Evolutionary conservation across 192 early-diverging fungal genomes (phyloP).

Genomic region (Dissophora ornata): DNA sequence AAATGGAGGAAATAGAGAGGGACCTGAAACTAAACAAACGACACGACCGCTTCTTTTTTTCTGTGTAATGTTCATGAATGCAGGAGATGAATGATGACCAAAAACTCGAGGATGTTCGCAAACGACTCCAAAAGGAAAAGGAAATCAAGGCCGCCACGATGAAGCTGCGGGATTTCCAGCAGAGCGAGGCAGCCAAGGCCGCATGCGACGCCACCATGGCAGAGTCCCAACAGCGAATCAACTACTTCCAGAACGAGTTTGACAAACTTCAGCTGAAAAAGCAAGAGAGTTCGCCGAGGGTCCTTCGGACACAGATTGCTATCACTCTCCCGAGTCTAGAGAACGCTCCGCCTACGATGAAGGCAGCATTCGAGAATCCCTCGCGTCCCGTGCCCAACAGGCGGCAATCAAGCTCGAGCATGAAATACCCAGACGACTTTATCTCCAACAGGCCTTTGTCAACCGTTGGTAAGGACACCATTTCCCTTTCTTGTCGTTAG

Average conservation of each 20-base stretch:
- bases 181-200: conserved; percentile 54
- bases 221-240: conserved; percentile 74
- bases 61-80: too few species aligned
- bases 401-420: conserved; percentile 33
- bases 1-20: too few species aligned
- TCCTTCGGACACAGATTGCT: conserved; percentile 23
- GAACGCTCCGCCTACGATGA: conserved; percentile 35
- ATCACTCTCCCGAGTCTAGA: conserved; percentile 37
- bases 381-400: conserved; percentile 8
- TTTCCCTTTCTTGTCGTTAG: not conserved
- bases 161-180: conserved; percentile 47
- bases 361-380: conserved; percentile 18
- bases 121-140: conserved; percentile 54
- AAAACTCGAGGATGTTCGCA: conserved; percentile 45
- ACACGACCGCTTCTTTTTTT: too few species aligned
- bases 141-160: conserved; percentile 51
- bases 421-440: conserved; percentile 51
- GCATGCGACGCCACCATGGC: conserved; percentile 80
- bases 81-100: conserved; percentile 51
- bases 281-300: conserved; percentile 23
- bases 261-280: conserved; percentile 63
- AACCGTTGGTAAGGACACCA: conserved; percentile 31
- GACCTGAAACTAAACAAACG: too few species aligned
- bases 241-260: conserved; percentile 75
- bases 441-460: conserved; percentile 41